Percentiles rank a stretch among this genome's conserved stretches.
Conservation (phyloP, 2,329 filamentous ascomycete genomes). For the Leptographium procerum region DNA sequence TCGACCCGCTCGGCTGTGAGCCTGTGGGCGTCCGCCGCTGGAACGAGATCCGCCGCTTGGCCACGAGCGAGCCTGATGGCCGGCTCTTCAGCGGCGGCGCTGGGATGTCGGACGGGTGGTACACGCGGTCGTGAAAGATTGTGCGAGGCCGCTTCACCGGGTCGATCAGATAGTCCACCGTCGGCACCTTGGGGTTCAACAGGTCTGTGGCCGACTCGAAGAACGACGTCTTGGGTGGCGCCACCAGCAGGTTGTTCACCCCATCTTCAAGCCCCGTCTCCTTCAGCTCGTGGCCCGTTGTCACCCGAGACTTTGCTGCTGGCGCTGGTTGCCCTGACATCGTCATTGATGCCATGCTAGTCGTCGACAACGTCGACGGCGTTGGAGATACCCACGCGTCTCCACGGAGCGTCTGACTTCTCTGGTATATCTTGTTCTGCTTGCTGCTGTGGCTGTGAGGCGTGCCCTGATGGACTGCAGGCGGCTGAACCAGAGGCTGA, state of each 20-base stretch:
- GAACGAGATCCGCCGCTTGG: constrained; percentile 15
- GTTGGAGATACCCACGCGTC: constrained; percentile 22
- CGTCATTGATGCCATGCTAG: background rate
- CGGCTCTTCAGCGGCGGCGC: constrained; percentile 55
- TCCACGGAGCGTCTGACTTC: constrained; percentile 61
- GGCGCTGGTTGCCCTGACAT: background rate
- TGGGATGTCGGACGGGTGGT: constrained; percentile 88
- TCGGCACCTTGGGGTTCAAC: constrained; percentile 78
- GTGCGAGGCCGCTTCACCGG: constrained; percentile 71
- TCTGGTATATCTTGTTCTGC: constrained; percentile 59
- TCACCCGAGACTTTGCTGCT: constrained; percentile 27
- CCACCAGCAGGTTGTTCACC: constrained; percentile 36
- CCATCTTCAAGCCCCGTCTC: constrained; percentile 15
- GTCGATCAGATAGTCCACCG: constrained; percentile 71
- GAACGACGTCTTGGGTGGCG: constrained; percentile 82
- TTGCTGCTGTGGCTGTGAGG: constrained; percentile 27
- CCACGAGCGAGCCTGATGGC: constrained; percentile 19
- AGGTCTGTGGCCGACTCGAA: constrained; percentile 93
- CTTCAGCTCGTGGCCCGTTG: constrained; percentile 35
- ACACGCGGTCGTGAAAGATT: constrained; percentile 94
- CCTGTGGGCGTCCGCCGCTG: constrained; percentile 1
- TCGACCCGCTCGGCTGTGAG: background rate
- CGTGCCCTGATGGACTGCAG: too few species aligned
- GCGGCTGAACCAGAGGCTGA: background rate
- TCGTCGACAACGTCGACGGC: background rate